These are phyloP conservation scores for Theobroma cacao DNA, from an alignment of 345 rosid genomes.

Conservation along the genomic window DNA sequence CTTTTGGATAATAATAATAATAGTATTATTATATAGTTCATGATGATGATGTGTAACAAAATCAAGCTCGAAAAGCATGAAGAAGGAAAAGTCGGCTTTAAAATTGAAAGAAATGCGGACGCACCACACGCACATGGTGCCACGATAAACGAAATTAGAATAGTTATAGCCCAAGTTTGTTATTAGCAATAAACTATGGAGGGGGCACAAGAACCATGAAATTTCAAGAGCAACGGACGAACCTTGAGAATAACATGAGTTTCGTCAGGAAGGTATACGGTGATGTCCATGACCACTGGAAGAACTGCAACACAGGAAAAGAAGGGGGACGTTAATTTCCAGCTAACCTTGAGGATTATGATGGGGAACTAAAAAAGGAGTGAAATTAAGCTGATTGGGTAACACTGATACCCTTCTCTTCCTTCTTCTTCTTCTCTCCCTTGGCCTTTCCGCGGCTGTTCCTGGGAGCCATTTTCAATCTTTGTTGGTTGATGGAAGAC, in stretches of 20 bases:
- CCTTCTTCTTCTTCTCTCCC: slow-evolving; percentile 98
- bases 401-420: slow-evolving; percentile 65
- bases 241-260: slow-evolving; percentile 80
- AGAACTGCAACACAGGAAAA: slow-evolving; percentile 57
- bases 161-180: neutral
- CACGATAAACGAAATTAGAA: neutral
- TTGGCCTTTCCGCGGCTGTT: slow-evolving; percentile 88
- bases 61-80: slow-evolving; percentile 20
- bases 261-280: slow-evolving; percentile 81
- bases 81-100: slow-evolving; percentile 2
- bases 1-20: neutral
- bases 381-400: neutral
- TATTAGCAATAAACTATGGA: neutral
- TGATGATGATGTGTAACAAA: neutral
- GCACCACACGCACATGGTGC: neutral
- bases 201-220: slow-evolving; percentile 14
- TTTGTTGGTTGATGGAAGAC: slow-evolving; percentile 10
- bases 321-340: neutral
- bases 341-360: neutral
- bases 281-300: slow-evolving; percentile 79
- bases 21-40: neutral
- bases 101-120: slow-evolving; percentile 10
- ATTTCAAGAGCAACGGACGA: slow-evolving; percentile 15
- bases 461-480: slow-evolving; percentile 81
- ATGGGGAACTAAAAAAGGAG: neutral